Percentiles rank a stretch among this genome's conserved stretches.
Conservation (phyloP, 83 land plant species). For the Diphasiastrum complanatum region DNA sequence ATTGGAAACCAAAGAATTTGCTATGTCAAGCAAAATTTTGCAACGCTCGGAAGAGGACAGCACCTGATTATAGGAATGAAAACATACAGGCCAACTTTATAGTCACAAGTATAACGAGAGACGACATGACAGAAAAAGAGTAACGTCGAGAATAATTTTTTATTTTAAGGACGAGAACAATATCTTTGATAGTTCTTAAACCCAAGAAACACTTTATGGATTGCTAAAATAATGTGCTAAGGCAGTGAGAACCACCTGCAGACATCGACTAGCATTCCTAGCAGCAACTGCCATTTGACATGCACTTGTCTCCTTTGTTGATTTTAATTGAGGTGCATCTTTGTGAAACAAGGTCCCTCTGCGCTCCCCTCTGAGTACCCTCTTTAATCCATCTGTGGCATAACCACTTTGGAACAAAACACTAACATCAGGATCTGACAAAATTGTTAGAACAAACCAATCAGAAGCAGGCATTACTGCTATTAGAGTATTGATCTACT, state of each 20-base stretch:
- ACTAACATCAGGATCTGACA: background rate
- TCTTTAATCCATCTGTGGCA: slow-evolving; percentile 49
- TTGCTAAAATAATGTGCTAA: no score
- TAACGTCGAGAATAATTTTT: no score
- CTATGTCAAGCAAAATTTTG: slow-evolving; percentile 57
- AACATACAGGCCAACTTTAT: background rate
- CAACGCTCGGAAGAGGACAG: slow-evolving; percentile 61
- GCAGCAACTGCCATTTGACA: slow-evolving; percentile 96
- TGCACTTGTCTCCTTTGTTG: slow-evolving; percentile 44
- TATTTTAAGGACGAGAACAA: no score
- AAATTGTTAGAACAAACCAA: slow-evolving; percentile 5
- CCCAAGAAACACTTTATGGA: no score
- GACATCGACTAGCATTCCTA: slow-evolving; percentile 68
- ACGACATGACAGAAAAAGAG: no score
- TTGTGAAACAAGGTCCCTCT: slow-evolving; percentile 90
- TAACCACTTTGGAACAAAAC: slow-evolving; percentile 60
- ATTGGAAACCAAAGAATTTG: slow-evolving; percentile 76
- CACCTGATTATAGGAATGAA: slow-evolving; percentile 34
- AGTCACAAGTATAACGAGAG: background rate
- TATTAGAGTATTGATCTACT: no score
- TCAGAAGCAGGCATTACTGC: no score
- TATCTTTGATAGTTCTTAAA: no score
- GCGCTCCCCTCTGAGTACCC: slow-evolving; percentile 66
- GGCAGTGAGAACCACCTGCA: no score
- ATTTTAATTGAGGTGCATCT: slow-evolving; percentile 58